Conservation (phyloP, 1,139 yeast species). For the Geotrichum reessii region DNA sequence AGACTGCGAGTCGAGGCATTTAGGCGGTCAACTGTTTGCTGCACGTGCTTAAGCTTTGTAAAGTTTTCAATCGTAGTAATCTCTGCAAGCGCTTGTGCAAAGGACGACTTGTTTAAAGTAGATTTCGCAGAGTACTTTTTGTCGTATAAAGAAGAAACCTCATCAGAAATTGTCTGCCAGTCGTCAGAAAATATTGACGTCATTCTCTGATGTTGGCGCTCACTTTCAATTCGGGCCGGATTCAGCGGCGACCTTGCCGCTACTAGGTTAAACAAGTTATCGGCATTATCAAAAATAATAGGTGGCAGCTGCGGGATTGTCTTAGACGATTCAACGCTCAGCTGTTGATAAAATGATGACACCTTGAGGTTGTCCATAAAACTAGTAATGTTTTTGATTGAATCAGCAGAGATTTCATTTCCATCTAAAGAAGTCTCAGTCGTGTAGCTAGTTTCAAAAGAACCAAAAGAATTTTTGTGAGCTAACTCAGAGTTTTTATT, state of each 20-base stretch:
- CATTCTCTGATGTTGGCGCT: background rate
- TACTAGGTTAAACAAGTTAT: background rate
- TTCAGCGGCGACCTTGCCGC: background rate
- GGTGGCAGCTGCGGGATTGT: constrained; percentile 6
- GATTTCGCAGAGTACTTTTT: background rate
- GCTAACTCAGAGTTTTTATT: constrained; percentile 8
- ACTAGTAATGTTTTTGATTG: background rate
- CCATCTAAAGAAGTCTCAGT: constrained; percentile 14
- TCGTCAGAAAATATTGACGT: background rate
- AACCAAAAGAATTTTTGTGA: constrained; percentile 10
- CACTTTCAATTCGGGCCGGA: background rate
- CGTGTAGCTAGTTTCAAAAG: constrained; percentile 10
- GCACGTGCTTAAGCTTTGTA: background rate
- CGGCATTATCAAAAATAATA: background rate
- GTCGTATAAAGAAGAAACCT: background rate
- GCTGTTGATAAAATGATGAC: background rate
- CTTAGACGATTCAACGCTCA: background rate
- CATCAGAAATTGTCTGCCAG: constrained; percentile 4
- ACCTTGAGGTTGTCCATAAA: background rate
- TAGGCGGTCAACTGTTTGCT: background rate
- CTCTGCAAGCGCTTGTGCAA: background rate
- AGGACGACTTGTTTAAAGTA: background rate
- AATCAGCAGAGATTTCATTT: background rate
- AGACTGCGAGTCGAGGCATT: background rate
- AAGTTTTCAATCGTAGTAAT: background rate